A percentile compares a stretch with the other conserved stretches of the same genome.
These are phyloP conservation scores for Ensete ventricosum DNA, from an alignment of 176 grass and related monocot genomes.

Conservation along the genomic window DNA sequence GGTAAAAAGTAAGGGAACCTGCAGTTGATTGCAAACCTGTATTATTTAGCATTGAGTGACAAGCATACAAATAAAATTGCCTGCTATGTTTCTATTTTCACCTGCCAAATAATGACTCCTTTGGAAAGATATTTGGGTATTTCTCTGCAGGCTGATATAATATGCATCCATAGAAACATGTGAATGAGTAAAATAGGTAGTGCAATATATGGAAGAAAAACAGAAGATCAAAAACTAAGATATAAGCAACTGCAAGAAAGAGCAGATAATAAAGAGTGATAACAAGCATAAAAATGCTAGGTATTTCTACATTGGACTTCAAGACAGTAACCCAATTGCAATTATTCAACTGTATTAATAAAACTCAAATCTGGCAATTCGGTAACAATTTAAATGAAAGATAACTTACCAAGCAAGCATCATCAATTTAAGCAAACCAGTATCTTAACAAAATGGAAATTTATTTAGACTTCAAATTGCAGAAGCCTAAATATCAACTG, in stretches of 20 bases:
- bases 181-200: background rate
- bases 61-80: background rate
- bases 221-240: background rate
- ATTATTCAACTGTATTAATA: too few relatives aligned
- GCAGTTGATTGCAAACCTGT: constrained; percentile 19
- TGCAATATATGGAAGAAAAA: background rate
- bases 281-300: background rate
- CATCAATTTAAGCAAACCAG: too few relatives aligned
- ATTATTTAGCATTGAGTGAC: constrained; percentile 10
- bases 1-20: constrained; percentile 69
- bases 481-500: too few relatives aligned
- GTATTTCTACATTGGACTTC: too few relatives aligned
- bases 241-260: background rate
- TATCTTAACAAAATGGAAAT: too few relatives aligned
- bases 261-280: background rate
- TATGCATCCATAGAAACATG: constrained; percentile 11
- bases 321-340: too few relatives aligned
- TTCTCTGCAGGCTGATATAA: constrained; percentile 52
- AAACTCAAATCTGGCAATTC: too few relatives aligned
- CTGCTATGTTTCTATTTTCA: constrained; percentile 15
- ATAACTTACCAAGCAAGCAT: too few relatives aligned
- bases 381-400: too few relatives aligned
- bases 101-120: constrained; percentile 59
- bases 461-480: too few relatives aligned
- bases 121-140: constrained; percentile 52